Evolutionary conservation across 768 basidiomycete species (phyloP), one percentile per base, ranked within the genome.

Genomic region (Lactarius indigo): DNA sequence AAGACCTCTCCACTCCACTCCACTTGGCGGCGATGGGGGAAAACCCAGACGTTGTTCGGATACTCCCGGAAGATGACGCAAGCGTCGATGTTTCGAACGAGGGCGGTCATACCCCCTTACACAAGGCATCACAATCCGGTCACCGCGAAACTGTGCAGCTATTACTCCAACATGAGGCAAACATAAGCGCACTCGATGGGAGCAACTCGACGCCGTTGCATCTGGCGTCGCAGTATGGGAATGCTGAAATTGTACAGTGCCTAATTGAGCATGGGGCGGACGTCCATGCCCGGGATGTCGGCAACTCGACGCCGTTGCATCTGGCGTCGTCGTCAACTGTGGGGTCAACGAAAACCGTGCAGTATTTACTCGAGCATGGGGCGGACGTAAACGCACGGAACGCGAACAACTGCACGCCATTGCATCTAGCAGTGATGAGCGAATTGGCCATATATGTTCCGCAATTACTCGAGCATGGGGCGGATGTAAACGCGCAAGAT

Each of bases 401-500:
- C 23, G 18, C 31, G 18, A 10, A 2, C 12, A 42, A 30, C 42
- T 10, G 1, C 15, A 59, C 60, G 8, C 33, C 47, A 26, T 23
- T 61, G 23, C 60, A 61, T 35, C 13, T 18, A 18, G 60, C 60
- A 17, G 60, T 13, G 2, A 23, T 2, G 23, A 2, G 17, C 10
- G 35, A 15, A 2, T n/a, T 2, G 20, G 35, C n/a, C 42, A 18
- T 20, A 20, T 30, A 26, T 15, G 44, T 9, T 23, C 60, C 23
- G 23, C 26, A 33, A 28, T 47, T 61, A 17, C 47, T 61, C 23
- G n/a, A 28, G n/a, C 31, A 50, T 35, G 26, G 28, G n/a, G 35
- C 33, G n/a, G 33, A 61, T 8, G 90, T 20, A 8, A 42, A 42
- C 18, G 42, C 20, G 3, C 42, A 42, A 3, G 42, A 42, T 20